Evolutionary conservation across 2,329 filamentous ascomycete species (phyloP), one percentile per base, ranked within the genome.

Genomic region (Colletotrichum gloeosporioides): DNA sequence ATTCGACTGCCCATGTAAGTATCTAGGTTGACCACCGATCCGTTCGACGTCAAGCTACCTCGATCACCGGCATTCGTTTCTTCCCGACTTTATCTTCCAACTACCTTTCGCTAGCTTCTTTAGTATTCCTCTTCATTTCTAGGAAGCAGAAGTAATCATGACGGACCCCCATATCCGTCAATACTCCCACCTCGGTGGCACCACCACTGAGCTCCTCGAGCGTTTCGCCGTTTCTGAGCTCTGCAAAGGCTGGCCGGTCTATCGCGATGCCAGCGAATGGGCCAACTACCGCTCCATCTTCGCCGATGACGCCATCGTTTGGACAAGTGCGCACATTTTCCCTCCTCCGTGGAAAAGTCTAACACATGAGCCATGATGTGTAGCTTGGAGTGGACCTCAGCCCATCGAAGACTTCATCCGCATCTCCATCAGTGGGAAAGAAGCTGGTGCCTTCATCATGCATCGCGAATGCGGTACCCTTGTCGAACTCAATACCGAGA

Each of bases 201-300:
- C 81, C 10, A 65, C 78, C 4, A 77, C 79, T 31, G 85, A 89
- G 53, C 80, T 89, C 6, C 83, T 89, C 16, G 84, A 88, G 75
- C 86, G 88, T 27, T 80, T 88, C 27, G 84, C 84, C 71, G 84
- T 90, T 9, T 84, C 87, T 2, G 88, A 90, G 80, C 82, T 90
- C n/a, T 89, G 88, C 83, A 89, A 89, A 79, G 88, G 88, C 61
- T 90, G 88, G 88, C 88, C 88, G 3, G 86, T 90, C 49, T 90
- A 90, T 80, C 86, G 88, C 36, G 88, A 90, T 75, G 85, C 88
- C 13, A 89, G 88, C 2, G 88, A 90, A 79, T 90, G 89, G 88
- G 84, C 85, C 81, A 89, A 90, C 83, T 90, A 88, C 78, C 86
- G 87, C 76, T 84, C 83, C 2, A 81, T 90, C 13, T 90, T 90